These are phyloP conservation scores for Penicillium sp. DNA, from an alignment of 2,329 filamentous ascomycete species.

Conservation along the genomic window DNA sequence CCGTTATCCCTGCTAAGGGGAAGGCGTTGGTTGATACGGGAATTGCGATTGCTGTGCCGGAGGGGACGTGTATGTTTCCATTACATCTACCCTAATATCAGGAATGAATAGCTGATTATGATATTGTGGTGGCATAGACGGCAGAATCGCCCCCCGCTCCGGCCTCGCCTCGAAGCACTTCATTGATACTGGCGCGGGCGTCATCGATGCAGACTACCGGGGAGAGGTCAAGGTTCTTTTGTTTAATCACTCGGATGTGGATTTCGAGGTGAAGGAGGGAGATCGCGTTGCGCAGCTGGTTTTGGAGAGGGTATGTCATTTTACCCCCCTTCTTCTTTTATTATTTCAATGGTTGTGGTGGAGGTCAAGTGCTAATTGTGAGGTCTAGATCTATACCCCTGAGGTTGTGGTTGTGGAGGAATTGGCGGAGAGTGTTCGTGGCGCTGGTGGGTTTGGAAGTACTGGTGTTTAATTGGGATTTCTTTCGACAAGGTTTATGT, in stretches of 20 bases:
- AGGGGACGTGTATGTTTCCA: conserved; percentile 72
- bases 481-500: too few relatives aligned
- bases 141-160: conserved; percentile 80
- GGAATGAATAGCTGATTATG: too few relatives aligned
- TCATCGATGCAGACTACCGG: conserved; percentile 95
- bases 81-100: neutral
- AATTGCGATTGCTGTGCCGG: conserved; percentile 80
- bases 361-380: too few relatives aligned
- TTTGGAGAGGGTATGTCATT: conserved; percentile 58
- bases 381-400: conserved; percentile 67
- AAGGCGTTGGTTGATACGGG: conserved; percentile 85
- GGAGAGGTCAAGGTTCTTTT: conserved; percentile 88
- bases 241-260: conserved; percentile 78
- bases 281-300: conserved; percentile 91
- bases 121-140: too few relatives aligned
- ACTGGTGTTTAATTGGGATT: conserved; percentile 51
- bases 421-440: conserved; percentile 81
- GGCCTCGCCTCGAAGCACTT: conserved; percentile 86
- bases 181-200: conserved; percentile 90
- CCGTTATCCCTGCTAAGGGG: conserved; percentile 68
- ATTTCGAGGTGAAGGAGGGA: conserved; percentile 73
- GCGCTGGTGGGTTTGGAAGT: conserved; percentile 83
- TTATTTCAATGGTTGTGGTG: too few relatives aligned
- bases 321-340: too few relatives aligned
- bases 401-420: conserved; percentile 82